phyloP scores from a whole-genome alignment of 495 filamentous ascomycete species.

The Choiromyces venosus region DNA sequence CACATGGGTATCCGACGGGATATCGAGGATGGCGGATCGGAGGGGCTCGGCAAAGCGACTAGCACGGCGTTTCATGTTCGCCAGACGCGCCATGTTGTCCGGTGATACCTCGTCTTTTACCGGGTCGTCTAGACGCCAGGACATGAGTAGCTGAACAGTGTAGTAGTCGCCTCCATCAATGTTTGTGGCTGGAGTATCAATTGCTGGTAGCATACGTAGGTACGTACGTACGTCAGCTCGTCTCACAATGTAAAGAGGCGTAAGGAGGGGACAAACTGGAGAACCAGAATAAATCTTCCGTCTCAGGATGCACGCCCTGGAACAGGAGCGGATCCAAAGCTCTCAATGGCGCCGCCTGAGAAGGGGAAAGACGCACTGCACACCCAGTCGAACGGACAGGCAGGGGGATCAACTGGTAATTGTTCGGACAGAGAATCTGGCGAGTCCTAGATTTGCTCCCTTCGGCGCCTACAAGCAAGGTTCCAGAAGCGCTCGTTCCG shows the following conservation, averaged over 20 bases:
- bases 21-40: conserved; percentile 45
- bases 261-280: conserved; percentile 41
- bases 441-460: conserved; percentile 49
- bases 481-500: conserved; percentile 47
- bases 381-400: conserved; percentile 51
- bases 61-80: conserved; percentile 52
- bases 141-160: conserved; percentile 39
- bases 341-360: conserved; percentile 46
- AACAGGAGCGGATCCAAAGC: conserved; percentile 58
- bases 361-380: conserved; percentile 45
- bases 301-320: conserved; percentile 55
- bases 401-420: conserved; percentile 45
- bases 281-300: conserved; percentile 55
- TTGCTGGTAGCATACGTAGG: conserved; percentile 41
- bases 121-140: conserved; percentile 32
- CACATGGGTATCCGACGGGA: conserved; percentile 50
- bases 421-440: conserved; percentile 41
- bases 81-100: conserved; percentile 45
- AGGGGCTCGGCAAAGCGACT: conserved; percentile 56
- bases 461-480: conserved; percentile 55
- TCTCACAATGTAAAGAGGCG: neutral
- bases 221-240: conserved; percentile 10
- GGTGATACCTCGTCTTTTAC: conserved; percentile 45
- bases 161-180: conserved; percentile 40
- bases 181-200: conserved; percentile 51